Evolutionary conservation across 2,329 filamentous ascomycete genomes (phyloP).

Genomic region (Trichoderma breve): DNA sequence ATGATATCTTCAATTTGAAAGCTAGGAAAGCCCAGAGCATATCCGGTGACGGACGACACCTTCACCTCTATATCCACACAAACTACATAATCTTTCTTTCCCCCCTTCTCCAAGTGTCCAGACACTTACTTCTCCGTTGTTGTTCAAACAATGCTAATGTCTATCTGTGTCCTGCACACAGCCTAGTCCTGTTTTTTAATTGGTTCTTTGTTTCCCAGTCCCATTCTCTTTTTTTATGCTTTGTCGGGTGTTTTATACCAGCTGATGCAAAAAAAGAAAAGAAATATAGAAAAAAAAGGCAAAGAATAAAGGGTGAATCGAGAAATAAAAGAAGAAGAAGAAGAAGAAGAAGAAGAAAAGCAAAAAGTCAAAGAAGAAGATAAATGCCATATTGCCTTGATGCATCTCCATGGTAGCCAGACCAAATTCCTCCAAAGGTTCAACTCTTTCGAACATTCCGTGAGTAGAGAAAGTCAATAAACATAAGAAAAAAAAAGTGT

Average conservation of each 20-base stretch:
- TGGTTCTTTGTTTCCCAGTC: conserved; percentile 18
- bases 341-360: neutral
- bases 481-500: conserved; percentile 25
- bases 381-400: conserved; percentile 14
- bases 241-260: conserved; percentile 20
- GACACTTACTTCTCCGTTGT: conserved; percentile 29
- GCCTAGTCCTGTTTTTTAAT: conserved; percentile 14
- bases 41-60: conserved; percentile 44
- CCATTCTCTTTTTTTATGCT: conserved; percentile 19
- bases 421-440: conserved; percentile 22
- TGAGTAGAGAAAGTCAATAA: conserved; percentile 22
- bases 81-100: conserved; percentile 21
- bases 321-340: neutral
- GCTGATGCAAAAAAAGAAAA: neutral
- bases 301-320: neutral
- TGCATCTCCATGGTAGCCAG: conserved; percentile 25
- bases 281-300: neutral
- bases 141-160: conserved; percentile 9
- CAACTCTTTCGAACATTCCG: conserved; percentile 8
- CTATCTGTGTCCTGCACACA: conserved; percentile 21
- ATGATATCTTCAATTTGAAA: conserved; percentile 13
- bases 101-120: conserved; percentile 23
- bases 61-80: conserved; percentile 42
- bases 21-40: conserved; percentile 20
- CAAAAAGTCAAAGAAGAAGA: neutral